Percentiles rank a stretch among this genome's conserved stretches.
phyloP scores from a whole-genome alignment of 257 asterid species.

The Fraxinus quadrangulata region DNA sequence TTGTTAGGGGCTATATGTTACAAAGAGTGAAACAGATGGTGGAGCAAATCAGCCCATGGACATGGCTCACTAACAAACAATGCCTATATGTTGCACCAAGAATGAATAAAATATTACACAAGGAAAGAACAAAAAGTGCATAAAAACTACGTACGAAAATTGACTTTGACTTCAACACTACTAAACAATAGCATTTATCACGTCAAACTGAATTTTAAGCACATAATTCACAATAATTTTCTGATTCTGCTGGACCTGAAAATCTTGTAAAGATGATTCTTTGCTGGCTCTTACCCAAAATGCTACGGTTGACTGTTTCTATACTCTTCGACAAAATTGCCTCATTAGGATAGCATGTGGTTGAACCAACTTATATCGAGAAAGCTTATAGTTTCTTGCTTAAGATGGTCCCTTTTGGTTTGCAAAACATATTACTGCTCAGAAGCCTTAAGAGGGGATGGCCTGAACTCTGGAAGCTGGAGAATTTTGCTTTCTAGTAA shows the following conservation, averaged over 20 bases:
- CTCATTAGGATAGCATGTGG: slow-evolving; percentile 4
- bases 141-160: too few relatives aligned
- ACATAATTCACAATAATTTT: neutral
- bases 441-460: neutral
- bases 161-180: too few relatives aligned
- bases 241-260: neutral
- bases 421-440: neutral
- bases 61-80: too few relatives aligned
- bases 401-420: neutral
- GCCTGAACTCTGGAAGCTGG: neutral
- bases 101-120: too few relatives aligned
- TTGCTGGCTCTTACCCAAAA: neutral
- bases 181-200: neutral
- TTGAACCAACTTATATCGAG: neutral
- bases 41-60: too few relatives aligned
- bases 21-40: too few relatives aligned
- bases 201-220: neutral
- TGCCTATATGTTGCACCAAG: too few relatives aligned
- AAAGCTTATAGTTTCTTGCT: neutral
- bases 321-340: neutral
- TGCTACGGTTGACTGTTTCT: slow-evolving; percentile 1
- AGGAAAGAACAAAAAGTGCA: too few relatives aligned
- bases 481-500: neutral
- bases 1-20: too few relatives aligned
- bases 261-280: neutral